A percentile compares a stretch with the other conserved stretches of the same genome.
Evolutionary conservation across 805 yeast species (phyloP).

Genomic region (Wickerhamiella sorbophila): DNA sequence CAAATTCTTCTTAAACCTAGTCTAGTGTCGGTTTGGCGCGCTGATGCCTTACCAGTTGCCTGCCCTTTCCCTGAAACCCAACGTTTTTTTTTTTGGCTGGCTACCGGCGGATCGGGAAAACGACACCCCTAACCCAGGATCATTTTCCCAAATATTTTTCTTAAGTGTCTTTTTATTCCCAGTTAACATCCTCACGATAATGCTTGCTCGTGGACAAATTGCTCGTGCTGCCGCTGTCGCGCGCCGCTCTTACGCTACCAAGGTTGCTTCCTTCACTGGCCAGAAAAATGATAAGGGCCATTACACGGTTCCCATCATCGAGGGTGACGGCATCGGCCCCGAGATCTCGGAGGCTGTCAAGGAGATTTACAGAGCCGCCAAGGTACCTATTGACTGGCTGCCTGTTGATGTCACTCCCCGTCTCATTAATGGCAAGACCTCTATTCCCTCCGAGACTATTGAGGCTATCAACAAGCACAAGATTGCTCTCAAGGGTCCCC

Average conservation of each 20-base stretch:
- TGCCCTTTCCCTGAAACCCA: too few relatives aligned
- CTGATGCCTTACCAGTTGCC: too few relatives aligned
- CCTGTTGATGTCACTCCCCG: conserved; percentile 91
- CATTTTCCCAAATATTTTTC: not conserved
- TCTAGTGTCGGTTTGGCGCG: too few relatives aligned
- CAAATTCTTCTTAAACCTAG: too few relatives aligned
- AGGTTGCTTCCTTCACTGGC: conserved; percentile 31
- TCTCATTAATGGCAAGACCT: conserved; percentile 80
- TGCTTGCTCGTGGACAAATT: conserved; percentile 3
- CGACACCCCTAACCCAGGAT: not conserved
- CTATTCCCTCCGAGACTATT: conserved; percentile 84
- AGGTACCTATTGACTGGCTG: conserved; percentile 96
- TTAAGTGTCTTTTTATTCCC: not conserved
- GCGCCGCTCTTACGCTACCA: conserved; percentile 20
- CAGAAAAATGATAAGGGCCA: conserved; percentile 43
- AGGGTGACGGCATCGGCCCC: conserved; percentile 96
- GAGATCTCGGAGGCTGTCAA: conserved; percentile 93
- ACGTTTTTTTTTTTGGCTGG: not conserved
- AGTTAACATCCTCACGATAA: not conserved
- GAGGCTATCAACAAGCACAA: conserved; percentile 83
- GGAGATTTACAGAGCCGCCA: conserved; percentile 83
- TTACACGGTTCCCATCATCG: conserved; percentile 87
- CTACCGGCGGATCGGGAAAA: not conserved
- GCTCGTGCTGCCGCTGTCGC: not conserved
- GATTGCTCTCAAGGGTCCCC: conserved; percentile 95